A percentile compares a stretch with the other conserved stretches of the same genome.
phyloP scores from a whole-genome alignment of 495 filamentous ascomycete species.

The Aspergillus nanangensis region DNA sequence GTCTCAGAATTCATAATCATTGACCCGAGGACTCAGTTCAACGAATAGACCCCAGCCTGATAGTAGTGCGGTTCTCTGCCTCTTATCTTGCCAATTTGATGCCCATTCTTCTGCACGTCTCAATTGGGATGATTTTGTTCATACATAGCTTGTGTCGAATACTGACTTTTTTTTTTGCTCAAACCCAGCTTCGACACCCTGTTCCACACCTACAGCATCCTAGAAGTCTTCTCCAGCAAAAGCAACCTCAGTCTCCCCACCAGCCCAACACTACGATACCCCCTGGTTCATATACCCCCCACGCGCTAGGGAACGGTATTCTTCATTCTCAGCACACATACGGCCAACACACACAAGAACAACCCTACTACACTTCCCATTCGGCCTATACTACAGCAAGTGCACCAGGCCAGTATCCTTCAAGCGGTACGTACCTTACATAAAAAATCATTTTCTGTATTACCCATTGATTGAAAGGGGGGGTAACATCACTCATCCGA shows the following conservation, averaged over 20 bases:
- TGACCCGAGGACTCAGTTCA: no score
- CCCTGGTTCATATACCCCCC: constrained; percentile 54
- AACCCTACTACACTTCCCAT: constrained; percentile 66
- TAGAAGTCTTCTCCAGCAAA: constrained; percentile 60
- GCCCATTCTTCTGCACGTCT: no score
- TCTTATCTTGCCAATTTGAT: no score
- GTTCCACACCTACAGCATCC: constrained; percentile 47
- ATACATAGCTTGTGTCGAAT: no score
- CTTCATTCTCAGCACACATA: constrained; percentile 48
- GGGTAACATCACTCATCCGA: background rate
- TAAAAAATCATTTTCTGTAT: background rate
- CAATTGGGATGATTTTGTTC: no score
- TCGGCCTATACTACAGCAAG: constrained; percentile 68
- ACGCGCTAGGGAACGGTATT: constrained; percentile 38
- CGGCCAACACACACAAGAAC: constrained; percentile 59
- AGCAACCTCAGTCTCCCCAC: constrained; percentile 52
- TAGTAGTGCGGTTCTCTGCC: no score
- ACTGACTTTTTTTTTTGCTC: constrained; percentile 23
- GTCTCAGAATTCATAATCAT: no score
- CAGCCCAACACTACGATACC: constrained; percentile 43
- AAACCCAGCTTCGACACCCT: constrained; percentile 34
- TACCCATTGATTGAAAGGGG: background rate
- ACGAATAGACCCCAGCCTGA: no score
- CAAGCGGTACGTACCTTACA: constrained; percentile 74
- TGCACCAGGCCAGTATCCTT: constrained; percentile 67